Evolutionary conservation across 2,329 filamentous ascomycete species (phyloP).

Genomic region (Magnaporthales sp.): DNA sequence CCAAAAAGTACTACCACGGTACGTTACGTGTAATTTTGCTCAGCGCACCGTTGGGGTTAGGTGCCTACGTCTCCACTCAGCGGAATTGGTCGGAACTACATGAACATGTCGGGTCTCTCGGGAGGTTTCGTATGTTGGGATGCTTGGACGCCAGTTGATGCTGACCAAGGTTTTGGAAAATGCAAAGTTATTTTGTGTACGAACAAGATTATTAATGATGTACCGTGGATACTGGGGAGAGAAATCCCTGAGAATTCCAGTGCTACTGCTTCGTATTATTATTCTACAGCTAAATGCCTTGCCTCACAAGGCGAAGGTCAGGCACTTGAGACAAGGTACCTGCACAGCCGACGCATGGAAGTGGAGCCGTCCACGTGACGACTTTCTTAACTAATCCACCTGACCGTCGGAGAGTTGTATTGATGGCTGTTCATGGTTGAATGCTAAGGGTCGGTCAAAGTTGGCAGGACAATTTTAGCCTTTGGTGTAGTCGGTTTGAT

Average conservation of each 20-base stretch:
- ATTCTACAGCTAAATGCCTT: not conserved
- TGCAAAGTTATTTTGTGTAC: too few species aligned
- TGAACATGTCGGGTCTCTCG: not conserved
- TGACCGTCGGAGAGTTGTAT: not conserved
- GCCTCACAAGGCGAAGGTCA: not conserved
- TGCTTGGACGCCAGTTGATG: not conserved
- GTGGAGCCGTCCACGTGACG: not conserved
- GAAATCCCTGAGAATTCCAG: too few species aligned
- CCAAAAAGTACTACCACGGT: too few species aligned
- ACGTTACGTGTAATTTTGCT: not conserved
- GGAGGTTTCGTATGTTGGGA: not conserved
- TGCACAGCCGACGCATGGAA: not conserved
- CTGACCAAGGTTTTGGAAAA: too few species aligned
- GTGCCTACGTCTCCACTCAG: not conserved
- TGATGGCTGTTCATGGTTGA: too few species aligned
- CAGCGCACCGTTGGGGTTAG: not conserved
- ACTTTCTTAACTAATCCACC: too few species aligned
- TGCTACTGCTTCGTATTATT: too few species aligned
- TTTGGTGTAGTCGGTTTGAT: too few species aligned
- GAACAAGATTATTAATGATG: too few species aligned
- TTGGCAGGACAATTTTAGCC: too few species aligned
- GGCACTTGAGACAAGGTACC: not conserved
- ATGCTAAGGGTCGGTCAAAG: too few species aligned
- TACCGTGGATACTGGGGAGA: too few species aligned
- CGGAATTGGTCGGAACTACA: not conserved